A percentile compares a stretch with the other conserved stretches of the same genome.
phyloP scores from a whole-genome alignment of 768 basidiomycete genomes.

The Mycena filopes region DNA sequence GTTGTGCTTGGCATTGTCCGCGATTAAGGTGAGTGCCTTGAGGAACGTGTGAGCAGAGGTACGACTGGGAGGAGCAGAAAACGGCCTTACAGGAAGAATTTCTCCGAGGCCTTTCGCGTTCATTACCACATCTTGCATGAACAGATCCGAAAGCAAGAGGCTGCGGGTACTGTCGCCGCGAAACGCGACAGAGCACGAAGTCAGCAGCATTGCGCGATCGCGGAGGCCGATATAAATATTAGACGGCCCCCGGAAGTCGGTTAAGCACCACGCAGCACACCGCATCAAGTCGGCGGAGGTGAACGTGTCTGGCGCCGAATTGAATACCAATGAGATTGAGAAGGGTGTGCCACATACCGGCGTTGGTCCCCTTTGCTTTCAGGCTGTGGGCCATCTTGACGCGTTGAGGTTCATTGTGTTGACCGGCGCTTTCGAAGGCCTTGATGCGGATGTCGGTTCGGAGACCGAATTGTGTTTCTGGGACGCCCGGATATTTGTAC shows the following conservation, averaged over 20 bases:
- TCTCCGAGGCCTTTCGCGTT: conserved; percentile 12
- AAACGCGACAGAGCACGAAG: conserved; percentile 35
- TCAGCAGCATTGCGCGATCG: conserved; percentile 37
- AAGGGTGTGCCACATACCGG: not conserved
- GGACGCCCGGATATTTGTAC: conserved; percentile 6
- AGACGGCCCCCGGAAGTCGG: conserved; percentile 5
- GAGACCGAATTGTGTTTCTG: not conserved
- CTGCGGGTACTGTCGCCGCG: conserved; percentile 35
- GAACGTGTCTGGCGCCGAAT: conserved; percentile 1
- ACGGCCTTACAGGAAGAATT: not conserved
- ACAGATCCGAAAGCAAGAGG: conserved; percentile 35
- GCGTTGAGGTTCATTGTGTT: conserved; percentile 14
- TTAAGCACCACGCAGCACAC: conserved; percentile 10
- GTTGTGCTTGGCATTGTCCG: conserved; percentile 47
- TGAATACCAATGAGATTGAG: not conserved
- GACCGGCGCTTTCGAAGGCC: not conserved
- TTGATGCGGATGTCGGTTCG: conserved; percentile 5
- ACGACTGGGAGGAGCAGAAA: no score
- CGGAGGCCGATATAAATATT: conserved; percentile 20
- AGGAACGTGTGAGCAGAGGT: no score
- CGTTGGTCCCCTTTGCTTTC: conserved; percentile 12
- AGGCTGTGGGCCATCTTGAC: conserved; percentile 16
- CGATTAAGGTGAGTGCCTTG: conserved; percentile 39
- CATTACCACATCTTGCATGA: conserved; percentile 21
- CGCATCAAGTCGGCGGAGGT: conserved; percentile 9